Evolutionary conservation across 345 rosid species (phyloP), one percentile per base, ranked within the genome.

Genomic region (Euphorbia tirucalli): DNA sequence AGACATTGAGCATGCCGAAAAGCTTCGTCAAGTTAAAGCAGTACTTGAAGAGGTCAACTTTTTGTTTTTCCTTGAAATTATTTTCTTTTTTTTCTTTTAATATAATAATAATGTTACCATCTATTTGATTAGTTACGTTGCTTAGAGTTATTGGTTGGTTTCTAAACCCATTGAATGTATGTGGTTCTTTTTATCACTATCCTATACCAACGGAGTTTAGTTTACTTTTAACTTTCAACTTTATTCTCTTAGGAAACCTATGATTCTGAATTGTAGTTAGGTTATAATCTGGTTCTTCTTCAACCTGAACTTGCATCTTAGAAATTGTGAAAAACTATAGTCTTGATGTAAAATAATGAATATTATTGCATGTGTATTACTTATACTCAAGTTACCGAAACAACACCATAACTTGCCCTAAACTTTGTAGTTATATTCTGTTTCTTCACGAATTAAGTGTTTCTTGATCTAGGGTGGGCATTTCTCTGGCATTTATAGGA

Each of bases 1-100:
- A 83, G 99, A 90, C 81, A 69, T 88, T 72, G 99, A 96, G 83
- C 99, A 96, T 79, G 97, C 98, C 76, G 99, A 96, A 83, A 96
- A 93, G 88, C 93, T 96, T 83, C 96, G 96, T 44, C 99, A 91
- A 82, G 99, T 96, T 56, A 96, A 92, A 87, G 98, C 94, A 41
- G 99, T 93, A 63, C 96, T 96, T 69, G 99, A 93, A 81, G 99
- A 96, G 99, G 99, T 92, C 68, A 75, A 69, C 63, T 64, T 54
- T 52, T 22, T 56, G 30, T 52, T n/a, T 62, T 70, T 60, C 52
- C 69, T 75, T 66, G 32, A 16, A 43, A 25, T 55, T 48, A 13
- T 28, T 39, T 68, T 57, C 39, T 24, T 72, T 30, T 30, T 41
- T 19, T 30, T 18, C 24, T 32, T 57, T 11, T 62, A 49, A 10